Percentiles rank a stretch among this genome's conserved stretches.
Conservation (phyloP, 768 basidiomycete species). For the Ramaria rubella region DNA sequence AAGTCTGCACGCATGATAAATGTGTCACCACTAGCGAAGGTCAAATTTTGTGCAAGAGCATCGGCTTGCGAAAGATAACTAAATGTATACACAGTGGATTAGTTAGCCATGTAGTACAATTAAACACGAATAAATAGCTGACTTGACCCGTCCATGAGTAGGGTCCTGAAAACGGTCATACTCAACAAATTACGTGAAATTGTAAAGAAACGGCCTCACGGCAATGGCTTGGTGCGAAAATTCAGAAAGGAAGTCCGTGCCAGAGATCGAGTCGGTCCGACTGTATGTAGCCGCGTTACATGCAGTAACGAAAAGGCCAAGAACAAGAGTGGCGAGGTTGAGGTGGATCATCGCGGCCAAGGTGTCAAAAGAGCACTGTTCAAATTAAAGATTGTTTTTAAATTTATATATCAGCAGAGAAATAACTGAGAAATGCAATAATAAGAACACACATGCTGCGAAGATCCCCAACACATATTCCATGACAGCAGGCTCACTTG, state of each 20-base stretch:
- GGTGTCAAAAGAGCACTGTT: background rate
- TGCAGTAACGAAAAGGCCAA: background rate
- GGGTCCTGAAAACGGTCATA: background rate
- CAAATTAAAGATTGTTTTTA: too few relatives aligned
- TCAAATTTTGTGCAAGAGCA: slow-evolving; percentile 49
- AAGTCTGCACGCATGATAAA: slow-evolving; percentile 53
- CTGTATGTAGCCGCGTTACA: background rate
- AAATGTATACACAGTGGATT: too few relatives aligned
- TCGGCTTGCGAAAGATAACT: slow-evolving; percentile 42
- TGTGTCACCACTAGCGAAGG: slow-evolving; percentile 43
- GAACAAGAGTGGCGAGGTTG: background rate
- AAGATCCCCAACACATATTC: too few relatives aligned
- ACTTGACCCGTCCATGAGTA: slow-evolving; percentile 5
- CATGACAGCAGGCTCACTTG: too few relatives aligned
- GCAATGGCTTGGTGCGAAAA: background rate
- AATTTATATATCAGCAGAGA: too few relatives aligned
- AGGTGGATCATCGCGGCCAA: background rate
- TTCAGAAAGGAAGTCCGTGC: background rate
- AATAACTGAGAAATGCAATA: too few relatives aligned
- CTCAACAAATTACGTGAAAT: background rate
- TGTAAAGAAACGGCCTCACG: background rate
- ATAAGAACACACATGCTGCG: too few relatives aligned
- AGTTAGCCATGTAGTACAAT: background rate
- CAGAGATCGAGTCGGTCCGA: background rate
- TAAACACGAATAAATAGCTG: background rate